Percentiles rank a stretch among this genome's conserved stretches.
phyloP scores from a whole-genome alignment of 768 basidiomycete genomes.

The Clitopilus passeckerianus region DNA sequence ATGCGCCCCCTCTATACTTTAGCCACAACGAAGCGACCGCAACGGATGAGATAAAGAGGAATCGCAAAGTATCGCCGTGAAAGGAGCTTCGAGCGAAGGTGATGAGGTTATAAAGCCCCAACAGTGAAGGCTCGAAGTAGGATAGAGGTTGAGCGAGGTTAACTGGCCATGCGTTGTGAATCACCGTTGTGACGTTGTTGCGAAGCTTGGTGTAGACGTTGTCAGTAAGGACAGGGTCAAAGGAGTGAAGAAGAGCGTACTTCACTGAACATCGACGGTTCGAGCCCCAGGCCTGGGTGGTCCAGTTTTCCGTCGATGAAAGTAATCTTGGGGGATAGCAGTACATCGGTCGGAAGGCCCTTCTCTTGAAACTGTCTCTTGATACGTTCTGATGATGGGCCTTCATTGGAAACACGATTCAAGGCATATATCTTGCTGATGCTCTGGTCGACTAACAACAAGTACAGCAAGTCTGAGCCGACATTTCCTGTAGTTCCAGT shows the following conservation, averaged over 20 bases:
- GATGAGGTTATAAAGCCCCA: conserved; percentile 22
- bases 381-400: not conserved
- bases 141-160: conserved; percentile 32
- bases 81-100: conserved; percentile 18
- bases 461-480: not conserved
- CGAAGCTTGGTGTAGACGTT: not conserved
- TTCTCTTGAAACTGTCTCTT: not conserved
- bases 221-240: not conserved
- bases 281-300: not conserved
- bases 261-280: not conserved
- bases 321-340: not conserved
- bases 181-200: conserved; percentile 17
- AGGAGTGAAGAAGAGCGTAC: not conserved
- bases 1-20: conserved; percentile 11
- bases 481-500: not conserved
- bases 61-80: conserved; percentile 9
- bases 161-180: conserved; percentile 32
- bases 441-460: not conserved
- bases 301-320: not conserved
- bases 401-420: not conserved
- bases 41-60: conserved; percentile 29
- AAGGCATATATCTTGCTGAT: not conserved
- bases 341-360: not conserved
- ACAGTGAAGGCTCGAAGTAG: conserved; percentile 30
- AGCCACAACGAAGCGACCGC: conserved; percentile 14